Conservation (phyloP, 306 rosid species). For the Canavalia gladiata region DNA sequence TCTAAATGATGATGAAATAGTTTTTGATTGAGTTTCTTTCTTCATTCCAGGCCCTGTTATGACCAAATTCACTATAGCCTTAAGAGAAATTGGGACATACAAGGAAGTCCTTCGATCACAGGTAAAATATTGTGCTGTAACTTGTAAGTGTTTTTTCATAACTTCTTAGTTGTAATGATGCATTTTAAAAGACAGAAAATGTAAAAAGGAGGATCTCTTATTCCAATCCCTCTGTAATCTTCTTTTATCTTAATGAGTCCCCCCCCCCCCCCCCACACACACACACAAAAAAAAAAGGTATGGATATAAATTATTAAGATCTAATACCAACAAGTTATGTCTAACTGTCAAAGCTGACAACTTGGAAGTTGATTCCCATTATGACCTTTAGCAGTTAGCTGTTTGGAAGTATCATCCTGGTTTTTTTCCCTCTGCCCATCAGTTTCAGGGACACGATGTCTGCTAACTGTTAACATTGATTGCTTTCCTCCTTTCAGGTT, state of each 20-base stretch:
- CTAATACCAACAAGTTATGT: constrained; percentile 11
- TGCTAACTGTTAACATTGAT: constrained; percentile 50
- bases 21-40: constrained; percentile 47
- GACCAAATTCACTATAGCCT: constrained; percentile 98
- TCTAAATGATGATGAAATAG: constrained; percentile 21
- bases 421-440: constrained; percentile 22
- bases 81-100: constrained; percentile 99
- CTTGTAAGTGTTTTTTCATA: constrained; percentile 33
- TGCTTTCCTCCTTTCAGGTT: constrained; percentile 66
- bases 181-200: constrained; percentile 28
- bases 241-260: background rate
- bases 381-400: constrained; percentile 28
- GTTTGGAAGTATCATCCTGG: constrained; percentile 33
- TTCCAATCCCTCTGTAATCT: background rate
- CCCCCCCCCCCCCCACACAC: background rate
- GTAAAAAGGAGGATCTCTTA: background rate
- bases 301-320: constrained; percentile 26
- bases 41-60: constrained; percentile 86
- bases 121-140: constrained; percentile 58
- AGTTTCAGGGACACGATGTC: constrained; percentile 7
- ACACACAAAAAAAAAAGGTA: background rate
- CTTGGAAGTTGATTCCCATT: constrained; percentile 17
- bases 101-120: constrained; percentile 99
- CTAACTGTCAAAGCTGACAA: background rate
- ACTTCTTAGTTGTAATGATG: constrained; percentile 21